Base-by-base conservation (phyloP, 2,329 filamentous ascomycete species). In the Thielaviopsis ethacetica region DNA sequence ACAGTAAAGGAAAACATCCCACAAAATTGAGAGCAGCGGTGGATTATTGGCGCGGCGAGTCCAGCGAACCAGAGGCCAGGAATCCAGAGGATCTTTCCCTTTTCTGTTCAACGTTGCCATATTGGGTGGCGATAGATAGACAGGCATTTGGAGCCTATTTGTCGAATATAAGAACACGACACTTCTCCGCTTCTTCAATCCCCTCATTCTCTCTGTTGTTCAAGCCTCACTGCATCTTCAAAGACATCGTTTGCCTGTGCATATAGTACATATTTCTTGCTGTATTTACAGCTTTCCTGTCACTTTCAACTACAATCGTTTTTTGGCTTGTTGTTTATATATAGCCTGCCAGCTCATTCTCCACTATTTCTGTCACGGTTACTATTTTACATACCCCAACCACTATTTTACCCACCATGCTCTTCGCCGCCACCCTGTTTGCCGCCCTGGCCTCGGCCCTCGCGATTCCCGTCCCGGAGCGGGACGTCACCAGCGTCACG, bases 391-490 rank as follows among this genome's bases (percentile, higher is more conserved):
- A 51, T 30, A 22, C n/a, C 5, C 2, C 17, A 4, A 10, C 10
- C 9, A 10, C 19, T 52, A 41, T 13, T 44, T 19, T 5, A 41
- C n/a, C 56, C 54, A 55, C 19, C 24, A 59, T 61, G 59, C 52
- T 53, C 44, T 55, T 54, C n/a, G 41, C 53, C 9, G 41, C 53
- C 13, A 22, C 53, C 13, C n/a, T 61, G 34, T 56, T 54, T 52
- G 53, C 58, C 17, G 19, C 59, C 22, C 30, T 53, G 21, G 57
- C 58, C 30, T 49, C 52, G 24, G 57, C 56, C 38, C 55, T 41
- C 22, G 60, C 61, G 26, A 60, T 62, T 53, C 65, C 65, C 41
- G 66, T 21, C 44, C 13, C 17, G 9, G 44, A 66, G 63, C 67
- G 69, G 19, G 52, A 55, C 22, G 34, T 30, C 26, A 27, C 44